A percentile compares a stretch with the other conserved stretches of the same genome.
Conservation (phyloP, 2,329 filamentous ascomycete genomes). For the Myriangium duriaei region DNA sequence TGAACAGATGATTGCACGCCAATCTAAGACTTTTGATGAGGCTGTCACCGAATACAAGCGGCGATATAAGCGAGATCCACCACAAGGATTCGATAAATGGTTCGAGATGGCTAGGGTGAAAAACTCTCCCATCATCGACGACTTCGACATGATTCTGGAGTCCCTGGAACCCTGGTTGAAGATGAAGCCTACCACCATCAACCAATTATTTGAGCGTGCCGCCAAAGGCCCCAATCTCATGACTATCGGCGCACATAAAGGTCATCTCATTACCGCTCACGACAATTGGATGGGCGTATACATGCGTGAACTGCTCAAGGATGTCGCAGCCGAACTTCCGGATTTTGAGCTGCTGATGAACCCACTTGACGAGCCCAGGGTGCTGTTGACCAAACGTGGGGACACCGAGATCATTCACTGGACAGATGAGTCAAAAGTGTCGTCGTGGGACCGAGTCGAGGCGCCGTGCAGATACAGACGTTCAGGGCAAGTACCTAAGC, state of each 20-base stretch:
- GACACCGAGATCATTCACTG: constrained; percentile 1
- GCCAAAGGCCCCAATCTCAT: constrained; percentile 1
- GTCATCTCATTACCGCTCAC: constrained; percentile 1
- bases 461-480: constrained; percentile 1
- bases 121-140: constrained; percentile 43
- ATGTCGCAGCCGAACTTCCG: constrained; percentile 18
- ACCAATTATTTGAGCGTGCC: constrained; percentile 1
- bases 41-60: constrained; percentile 40
- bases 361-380: constrained; percentile 36
- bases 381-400: constrained; percentile 20
- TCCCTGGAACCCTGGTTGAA: constrained; percentile 46
- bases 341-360: constrained; percentile 35
- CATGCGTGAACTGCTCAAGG: not conserved
- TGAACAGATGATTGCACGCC: constrained; percentile 3
- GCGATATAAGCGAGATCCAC: constrained; percentile 43
- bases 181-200: constrained; percentile 37
- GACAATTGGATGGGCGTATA: constrained; percentile 7
- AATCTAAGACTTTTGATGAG: constrained; percentile 17
- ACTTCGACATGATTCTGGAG: constrained; percentile 48
- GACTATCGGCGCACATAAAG: constrained; percentile 5
- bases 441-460: constrained; percentile 3
- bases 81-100: constrained; percentile 49
- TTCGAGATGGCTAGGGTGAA: constrained; percentile 42
- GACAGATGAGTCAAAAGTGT: not conserved
- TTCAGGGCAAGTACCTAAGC: not conserved